Percentiles rank a stretch among this genome's conserved stretches.
Conservation (phyloP, 768 basidiomycete species). For the Neoboletus brunneissimus region DNA sequence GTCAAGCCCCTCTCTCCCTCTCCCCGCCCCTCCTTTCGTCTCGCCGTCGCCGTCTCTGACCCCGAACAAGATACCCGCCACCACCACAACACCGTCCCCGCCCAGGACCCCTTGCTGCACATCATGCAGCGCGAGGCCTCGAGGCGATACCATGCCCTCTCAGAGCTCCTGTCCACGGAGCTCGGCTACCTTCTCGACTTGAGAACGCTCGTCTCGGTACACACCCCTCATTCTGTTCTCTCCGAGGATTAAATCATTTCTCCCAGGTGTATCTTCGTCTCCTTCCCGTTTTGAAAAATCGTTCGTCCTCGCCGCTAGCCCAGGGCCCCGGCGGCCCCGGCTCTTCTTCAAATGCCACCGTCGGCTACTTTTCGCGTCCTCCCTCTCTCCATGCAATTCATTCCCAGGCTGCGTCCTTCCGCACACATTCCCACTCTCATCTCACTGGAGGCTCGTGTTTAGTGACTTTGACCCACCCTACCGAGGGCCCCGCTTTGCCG, state of each 20-base stretch:
- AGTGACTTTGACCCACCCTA: constrained; percentile 13
- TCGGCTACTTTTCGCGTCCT: constrained; percentile 36
- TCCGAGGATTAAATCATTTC: neutral
- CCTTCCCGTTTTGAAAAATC: constrained; percentile 46
- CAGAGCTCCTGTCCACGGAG: constrained; percentile 86
- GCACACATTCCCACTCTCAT: constrained; percentile 46
- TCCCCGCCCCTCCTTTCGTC: constrained; percentile 15
- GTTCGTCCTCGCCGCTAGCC: constrained; percentile 16
- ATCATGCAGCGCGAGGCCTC: constrained; percentile 35
- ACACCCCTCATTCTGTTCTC: constrained; percentile 21
- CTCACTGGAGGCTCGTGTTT: constrained; percentile 15
- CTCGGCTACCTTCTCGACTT: constrained; percentile 78
- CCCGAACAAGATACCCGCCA: constrained; percentile 12
- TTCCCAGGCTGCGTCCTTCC: constrained; percentile 42
- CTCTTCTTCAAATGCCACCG: constrained; percentile 28
- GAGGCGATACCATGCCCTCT: constrained; percentile 68
- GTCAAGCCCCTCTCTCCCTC: constrained; percentile 7
- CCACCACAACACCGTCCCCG: neutral
- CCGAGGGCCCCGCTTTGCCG: constrained; percentile 8
- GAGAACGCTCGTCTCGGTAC: constrained; percentile 69
- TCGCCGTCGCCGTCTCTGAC: constrained; percentile 19
- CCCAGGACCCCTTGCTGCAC: neutral
- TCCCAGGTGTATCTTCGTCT: constrained; percentile 63
- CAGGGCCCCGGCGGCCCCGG: neutral
- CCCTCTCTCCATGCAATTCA: constrained; percentile 40